Evolutionary conservation across 2,329 filamentous ascomycete genomes (phyloP).

Genomic region (Colletotrichum filicis): DNA sequence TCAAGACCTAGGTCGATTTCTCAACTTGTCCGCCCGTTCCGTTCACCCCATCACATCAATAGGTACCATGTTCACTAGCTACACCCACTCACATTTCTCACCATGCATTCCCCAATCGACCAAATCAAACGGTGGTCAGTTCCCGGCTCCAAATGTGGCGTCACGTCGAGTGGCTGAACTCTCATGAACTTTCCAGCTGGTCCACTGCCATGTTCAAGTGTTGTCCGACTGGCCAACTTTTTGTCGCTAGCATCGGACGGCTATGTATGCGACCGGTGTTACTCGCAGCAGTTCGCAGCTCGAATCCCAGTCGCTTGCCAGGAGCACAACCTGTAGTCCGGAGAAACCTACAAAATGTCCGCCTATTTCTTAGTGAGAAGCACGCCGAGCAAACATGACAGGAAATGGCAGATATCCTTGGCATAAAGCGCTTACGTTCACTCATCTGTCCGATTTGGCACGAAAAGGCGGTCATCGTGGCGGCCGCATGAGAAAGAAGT

Average conservation of each 20-base stretch:
- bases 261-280: conserved; percentile 19
- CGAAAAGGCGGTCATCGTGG: conserved; percentile 13
- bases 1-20: conserved; percentile 8
- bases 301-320: conserved; percentile 2
- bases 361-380: neutral
- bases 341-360: neutral
- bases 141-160: conserved; percentile 5
- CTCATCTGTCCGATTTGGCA: conserved; percentile 9
- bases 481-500: conserved; percentile 19
- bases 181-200: neutral
- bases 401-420: neutral
- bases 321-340: conserved; percentile 1
- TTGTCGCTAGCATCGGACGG: neutral
- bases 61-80: neutral
- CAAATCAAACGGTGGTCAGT: neutral
- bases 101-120: neutral
- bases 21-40: conserved; percentile 11
- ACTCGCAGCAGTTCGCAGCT: conserved; percentile 32
- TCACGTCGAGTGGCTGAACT: conserved; percentile 4
- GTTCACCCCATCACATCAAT: conserved; percentile 14
- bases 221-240: conserved; percentile 3
- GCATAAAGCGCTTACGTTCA: conserved; percentile 4
- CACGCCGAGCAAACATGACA: neutral
- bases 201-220: neutral
- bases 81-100: conserved; percentile 12